Evolutionary conservation across 192 early-diverging fungal species (phyloP).

Genomic region (Chytriomyces confervae): DNA sequence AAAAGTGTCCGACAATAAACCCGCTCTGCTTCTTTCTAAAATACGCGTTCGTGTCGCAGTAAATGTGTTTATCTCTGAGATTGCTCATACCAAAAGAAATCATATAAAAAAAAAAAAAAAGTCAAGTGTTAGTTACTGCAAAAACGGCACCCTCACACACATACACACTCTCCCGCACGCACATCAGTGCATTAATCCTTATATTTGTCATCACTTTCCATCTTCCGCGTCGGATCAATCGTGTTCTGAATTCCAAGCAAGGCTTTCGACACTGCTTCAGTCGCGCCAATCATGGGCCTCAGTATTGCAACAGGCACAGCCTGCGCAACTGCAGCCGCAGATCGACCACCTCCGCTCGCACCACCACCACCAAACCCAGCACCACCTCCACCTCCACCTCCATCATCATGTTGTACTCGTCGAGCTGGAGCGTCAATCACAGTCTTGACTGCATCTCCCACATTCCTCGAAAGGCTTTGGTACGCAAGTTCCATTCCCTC

Average conservation of each 20-base stretch:
- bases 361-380: not conserved
- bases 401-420: not conserved
- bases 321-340: conserved; percentile 65
- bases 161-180: not conserved
- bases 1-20: not conserved
- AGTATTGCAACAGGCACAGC: conserved; percentile 91
- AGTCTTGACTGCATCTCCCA: conserved; percentile 84
- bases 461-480: conserved; percentile 77
- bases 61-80: no score
- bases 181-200: conserved; percentile 10
- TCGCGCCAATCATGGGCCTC: conserved; percentile 94
- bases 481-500: conserved; percentile 87
- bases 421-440: conserved; percentile 80
- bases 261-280: conserved; percentile 91
- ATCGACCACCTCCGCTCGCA: not conserved
- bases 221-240: conserved; percentile 79
- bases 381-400: not conserved
- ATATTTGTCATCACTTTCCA: conserved; percentile 80
- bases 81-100: no score
- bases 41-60: no score
- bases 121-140: not conserved
- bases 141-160: not conserved
- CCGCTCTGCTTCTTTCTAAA: not conserved
- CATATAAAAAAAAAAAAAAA: no score
- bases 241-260: conserved; percentile 89